phyloP scores from a whole-genome alignment of 345 rosid genomes.

The Litchi chinensis region DNA sequence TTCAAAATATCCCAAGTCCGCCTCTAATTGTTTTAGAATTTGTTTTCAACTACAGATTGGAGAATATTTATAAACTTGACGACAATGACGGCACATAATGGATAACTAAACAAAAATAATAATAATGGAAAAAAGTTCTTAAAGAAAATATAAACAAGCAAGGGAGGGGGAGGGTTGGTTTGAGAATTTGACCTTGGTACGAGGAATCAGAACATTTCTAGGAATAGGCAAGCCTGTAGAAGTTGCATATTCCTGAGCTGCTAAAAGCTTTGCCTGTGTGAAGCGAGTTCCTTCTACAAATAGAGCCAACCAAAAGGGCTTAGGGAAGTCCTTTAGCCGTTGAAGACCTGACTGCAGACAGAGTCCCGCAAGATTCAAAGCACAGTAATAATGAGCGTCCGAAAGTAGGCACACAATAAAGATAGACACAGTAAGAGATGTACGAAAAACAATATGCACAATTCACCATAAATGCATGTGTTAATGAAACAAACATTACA shows the following conservation, averaged over 20 bases:
- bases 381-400: neutral
- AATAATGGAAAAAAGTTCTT: too few species aligned
- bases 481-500: neutral
- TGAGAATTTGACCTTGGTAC: slow-evolving; percentile 71
- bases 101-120: neutral
- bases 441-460: neutral
- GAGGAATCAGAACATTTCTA: slow-evolving; percentile 92
- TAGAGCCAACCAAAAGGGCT: slow-evolving; percentile 96
- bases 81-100: neutral
- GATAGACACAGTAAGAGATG: slow-evolving; percentile 3
- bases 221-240: slow-evolving; percentile 84
- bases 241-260: slow-evolving; percentile 90
- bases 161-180: neutral
- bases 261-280: slow-evolving; percentile 90
- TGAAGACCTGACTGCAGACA: slow-evolving; percentile 83
- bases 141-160: neutral
- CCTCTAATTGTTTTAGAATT: neutral
- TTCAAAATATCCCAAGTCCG: neutral
- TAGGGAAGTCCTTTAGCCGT: slow-evolving; percentile 76
- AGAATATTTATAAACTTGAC: neutral
- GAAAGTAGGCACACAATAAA: neutral
- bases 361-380: slow-evolving; percentile 30
- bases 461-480: neutral
- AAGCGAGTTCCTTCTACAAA: slow-evolving; percentile 99
- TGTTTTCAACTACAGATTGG: neutral